phyloP scores from a whole-genome alignment of 345 rosid species.

The Linum lewisii region DNA sequence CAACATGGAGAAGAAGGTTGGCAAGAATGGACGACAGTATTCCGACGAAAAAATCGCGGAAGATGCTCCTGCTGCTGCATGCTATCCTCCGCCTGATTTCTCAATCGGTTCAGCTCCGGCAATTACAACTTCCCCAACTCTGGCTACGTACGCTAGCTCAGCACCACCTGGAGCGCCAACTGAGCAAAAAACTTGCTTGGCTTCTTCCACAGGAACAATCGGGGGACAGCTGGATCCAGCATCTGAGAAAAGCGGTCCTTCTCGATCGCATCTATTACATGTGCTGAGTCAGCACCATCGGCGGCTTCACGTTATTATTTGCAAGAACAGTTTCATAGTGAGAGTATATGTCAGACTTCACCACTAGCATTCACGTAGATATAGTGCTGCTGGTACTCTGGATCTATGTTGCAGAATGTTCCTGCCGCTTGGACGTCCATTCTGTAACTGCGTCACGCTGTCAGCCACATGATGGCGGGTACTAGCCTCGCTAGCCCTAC shows the following conservation, averaged over 20 bases:
- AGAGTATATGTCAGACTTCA: constrained; percentile 74
- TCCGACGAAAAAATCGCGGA: constrained; percentile 14
- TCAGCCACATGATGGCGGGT: constrained; percentile 74
- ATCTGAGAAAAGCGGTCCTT: constrained; percentile 42
- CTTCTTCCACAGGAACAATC: constrained; percentile 80
- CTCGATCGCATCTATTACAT: constrained; percentile 48
- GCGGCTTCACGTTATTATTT: constrained; percentile 61
- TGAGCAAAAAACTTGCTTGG: constrained; percentile 44
- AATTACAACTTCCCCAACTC: constrained; percentile 54
- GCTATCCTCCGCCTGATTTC: constrained; percentile 48
- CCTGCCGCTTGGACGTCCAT: constrained; percentile 92
- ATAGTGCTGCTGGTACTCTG: constrained; percentile 91
- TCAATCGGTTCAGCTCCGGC: constrained; percentile 60
- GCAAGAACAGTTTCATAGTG: constrained; percentile 69
- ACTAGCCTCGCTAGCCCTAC: constrained; percentile 82
- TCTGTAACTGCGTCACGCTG: constrained; percentile 63
- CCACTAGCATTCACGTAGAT: constrained; percentile 82
- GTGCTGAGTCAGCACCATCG: constrained; percentile 75
- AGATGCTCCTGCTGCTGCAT: constrained; percentile 7
- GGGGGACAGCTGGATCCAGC: constrained; percentile 53
- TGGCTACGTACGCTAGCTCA: constrained; percentile 72
- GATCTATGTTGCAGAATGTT: constrained; percentile 86
- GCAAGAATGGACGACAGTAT: constrained; percentile 21
- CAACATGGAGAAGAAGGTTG: constrained; percentile 27
- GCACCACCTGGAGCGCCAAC: constrained; percentile 60